These are phyloP conservation scores for Setaria italica DNA, from an alignment of 202 grass and related monocot species.

Conservation along the genomic window DNA sequence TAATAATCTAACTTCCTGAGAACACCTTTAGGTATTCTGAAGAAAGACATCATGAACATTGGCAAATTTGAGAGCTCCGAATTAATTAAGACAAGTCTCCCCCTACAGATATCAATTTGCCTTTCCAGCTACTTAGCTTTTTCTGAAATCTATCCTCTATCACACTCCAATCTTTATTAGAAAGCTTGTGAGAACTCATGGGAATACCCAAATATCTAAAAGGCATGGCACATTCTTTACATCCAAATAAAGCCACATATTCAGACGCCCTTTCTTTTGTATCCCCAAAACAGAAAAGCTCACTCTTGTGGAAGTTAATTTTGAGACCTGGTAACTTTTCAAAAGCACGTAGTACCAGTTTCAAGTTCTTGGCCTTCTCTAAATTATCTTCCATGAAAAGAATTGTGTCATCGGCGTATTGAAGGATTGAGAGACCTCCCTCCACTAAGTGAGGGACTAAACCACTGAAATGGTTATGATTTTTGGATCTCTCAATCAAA, in stretches of 20 bases:
- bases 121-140: background rate
- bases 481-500: background rate
- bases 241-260: background rate
- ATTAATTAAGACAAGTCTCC: background rate
- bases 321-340: background rate
- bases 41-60: background rate
- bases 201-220: background rate
- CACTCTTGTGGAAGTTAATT: background rate
- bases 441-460: background rate
- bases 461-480: background rate
- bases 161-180: background rate
- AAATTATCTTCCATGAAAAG: background rate
- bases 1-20: background rate
- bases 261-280: background rate
- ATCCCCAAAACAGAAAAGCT: background rate
- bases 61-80: background rate
- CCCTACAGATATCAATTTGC: background rate
- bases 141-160: background rate
- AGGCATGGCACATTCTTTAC: background rate
- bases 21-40: background rate
- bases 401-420: too few relatives aligned
- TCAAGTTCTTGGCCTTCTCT: background rate
- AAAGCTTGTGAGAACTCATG: background rate
- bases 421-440: background rate
- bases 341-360: background rate